Evolutionary conservation across 2,329 filamentous ascomycete species (phyloP).

Genomic region (Torrubiella hemipterigena): DNA sequence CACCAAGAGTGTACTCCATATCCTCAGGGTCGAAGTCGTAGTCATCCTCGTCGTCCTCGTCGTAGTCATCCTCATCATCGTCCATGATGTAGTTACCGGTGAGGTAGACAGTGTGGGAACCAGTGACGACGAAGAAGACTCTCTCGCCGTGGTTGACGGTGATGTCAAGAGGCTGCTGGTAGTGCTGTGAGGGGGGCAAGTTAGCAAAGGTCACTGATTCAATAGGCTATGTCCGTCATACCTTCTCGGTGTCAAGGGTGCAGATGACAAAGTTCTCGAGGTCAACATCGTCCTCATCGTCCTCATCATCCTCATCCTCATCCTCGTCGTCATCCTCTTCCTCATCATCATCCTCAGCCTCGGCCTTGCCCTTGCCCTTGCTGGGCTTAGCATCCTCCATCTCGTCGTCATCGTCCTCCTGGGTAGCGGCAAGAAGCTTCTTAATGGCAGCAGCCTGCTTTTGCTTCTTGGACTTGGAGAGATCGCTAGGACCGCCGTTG

Average conservation of each 20-base stretch:
- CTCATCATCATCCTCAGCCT: slow-evolving; percentile 46
- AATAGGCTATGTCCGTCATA: slow-evolving; percentile 31
- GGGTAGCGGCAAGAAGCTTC: slow-evolving; percentile 61
- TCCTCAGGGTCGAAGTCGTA: slow-evolving; percentile 77
- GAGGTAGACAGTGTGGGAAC: slow-evolving; percentile 81
- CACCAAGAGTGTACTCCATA: slow-evolving; percentile 59
- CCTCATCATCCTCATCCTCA: slow-evolving; percentile 36
- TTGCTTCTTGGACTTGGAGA: slow-evolving; percentile 78
- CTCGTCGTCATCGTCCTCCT: slow-evolving; percentile 51
- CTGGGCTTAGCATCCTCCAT: slow-evolving; percentile 60
- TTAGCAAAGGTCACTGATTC: slow-evolving; percentile 13
- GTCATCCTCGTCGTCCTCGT: slow-evolving; percentile 56
- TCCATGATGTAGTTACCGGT: slow-evolving; percentile 93
- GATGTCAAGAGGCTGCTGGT: slow-evolving; percentile 91
- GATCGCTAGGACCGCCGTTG: slow-evolving; percentile 87
- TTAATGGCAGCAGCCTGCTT: slow-evolving; percentile 65
- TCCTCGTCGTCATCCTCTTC: slow-evolving; percentile 45
- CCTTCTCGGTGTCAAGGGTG: slow-evolving; percentile 86
- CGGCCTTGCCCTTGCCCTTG: slow-evolving; percentile 62
- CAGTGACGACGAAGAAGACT: slow-evolving; percentile 84
- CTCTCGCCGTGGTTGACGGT: slow-evolving; percentile 80
- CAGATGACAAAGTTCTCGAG: slow-evolving; percentile 89
- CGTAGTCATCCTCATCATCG: slow-evolving; percentile 48
- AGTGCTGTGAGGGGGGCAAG: slow-evolving; percentile 53
- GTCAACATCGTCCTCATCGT: slow-evolving; percentile 49